These are phyloP conservation scores for Murraya paniculata DNA, from an alignment of 345 rosid genomes.

Conservation along the genomic window DNA sequence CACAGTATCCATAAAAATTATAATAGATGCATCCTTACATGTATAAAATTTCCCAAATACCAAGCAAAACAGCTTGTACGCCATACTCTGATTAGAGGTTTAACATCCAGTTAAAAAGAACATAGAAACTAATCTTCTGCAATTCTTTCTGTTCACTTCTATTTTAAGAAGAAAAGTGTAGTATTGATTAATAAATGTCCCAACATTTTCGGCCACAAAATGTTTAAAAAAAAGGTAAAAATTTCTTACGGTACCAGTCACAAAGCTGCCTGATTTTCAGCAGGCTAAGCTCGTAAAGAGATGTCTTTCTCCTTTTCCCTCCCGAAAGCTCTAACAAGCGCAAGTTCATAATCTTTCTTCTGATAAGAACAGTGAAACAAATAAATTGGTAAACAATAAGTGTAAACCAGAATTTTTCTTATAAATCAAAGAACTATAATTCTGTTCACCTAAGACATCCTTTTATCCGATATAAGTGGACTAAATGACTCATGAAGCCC, in stretches of 20 bases:
- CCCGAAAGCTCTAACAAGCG: constrained; percentile 79
- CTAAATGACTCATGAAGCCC: constrained; percentile 70
- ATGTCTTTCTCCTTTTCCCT: constrained; percentile 87
- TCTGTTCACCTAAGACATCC: constrained; percentile 48
- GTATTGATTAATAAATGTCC: neutral
- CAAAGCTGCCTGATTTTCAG: constrained; percentile 78
- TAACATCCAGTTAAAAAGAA: neutral
- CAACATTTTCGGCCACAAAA: neutral
- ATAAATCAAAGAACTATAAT: neutral
- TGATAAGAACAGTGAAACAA: constrained; percentile 17
- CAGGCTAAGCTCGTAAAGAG: constrained; percentile 58
- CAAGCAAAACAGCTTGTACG: neutral
- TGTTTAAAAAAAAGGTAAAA: neutral
- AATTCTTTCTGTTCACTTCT: neutral
- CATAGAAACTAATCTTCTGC: neutral
- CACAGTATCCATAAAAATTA: neutral
- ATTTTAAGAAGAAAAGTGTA: neutral
- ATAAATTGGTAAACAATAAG: constrained; percentile 4
- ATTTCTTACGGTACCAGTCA: constrained; percentile 53
- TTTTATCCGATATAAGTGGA: constrained; percentile 64
- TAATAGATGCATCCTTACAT: neutral
- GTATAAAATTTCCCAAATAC: neutral
- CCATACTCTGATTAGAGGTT: neutral
- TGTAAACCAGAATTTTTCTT: neutral
- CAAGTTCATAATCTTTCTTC: constrained; percentile 81